Percentiles rank a stretch among this genome's conserved stretches.
Conservation (phyloP, 768 basidiomycete species). For the Artomyces pyxidatus region DNA sequence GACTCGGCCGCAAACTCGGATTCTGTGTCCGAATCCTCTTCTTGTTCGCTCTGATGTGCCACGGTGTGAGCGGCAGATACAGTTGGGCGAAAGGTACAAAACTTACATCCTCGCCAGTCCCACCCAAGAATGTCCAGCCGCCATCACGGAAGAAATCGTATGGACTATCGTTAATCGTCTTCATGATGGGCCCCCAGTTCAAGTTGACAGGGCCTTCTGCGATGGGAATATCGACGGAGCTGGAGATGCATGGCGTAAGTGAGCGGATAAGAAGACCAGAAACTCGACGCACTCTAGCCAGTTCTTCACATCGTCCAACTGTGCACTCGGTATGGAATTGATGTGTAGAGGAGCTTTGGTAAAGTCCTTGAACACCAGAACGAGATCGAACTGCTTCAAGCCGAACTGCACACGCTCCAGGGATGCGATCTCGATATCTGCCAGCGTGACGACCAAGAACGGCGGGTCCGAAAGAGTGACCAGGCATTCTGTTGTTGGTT, state of each 20-base stretch:
- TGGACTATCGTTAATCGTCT: slow-evolving; percentile 93
- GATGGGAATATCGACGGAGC: slow-evolving; percentile 94
- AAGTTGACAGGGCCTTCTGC: slow-evolving; percentile 95
- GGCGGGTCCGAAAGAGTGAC: slow-evolving; percentile 93
- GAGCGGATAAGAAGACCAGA: neutral
- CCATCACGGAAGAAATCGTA: slow-evolving; percentile 92
- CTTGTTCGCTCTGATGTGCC: slow-evolving; percentile 40
- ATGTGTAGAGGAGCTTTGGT: slow-evolving; percentile 88
- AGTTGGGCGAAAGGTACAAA: no score
- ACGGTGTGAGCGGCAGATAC: neutral
- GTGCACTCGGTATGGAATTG: slow-evolving; percentile 86
- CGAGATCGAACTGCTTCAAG: slow-evolving; percentile 93
- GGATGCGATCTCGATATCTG: slow-evolving; percentile 94
- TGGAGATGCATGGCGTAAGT: slow-evolving; percentile 24
- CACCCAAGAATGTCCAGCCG: slow-evolving; percentile 91
- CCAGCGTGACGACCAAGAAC: slow-evolving; percentile 90
- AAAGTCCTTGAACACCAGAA: slow-evolving; percentile 97
- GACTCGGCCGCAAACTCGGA: slow-evolving; percentile 45
- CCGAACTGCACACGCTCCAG: slow-evolving; percentile 95
- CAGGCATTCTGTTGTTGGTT: slow-evolving; percentile 95
- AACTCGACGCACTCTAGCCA: slow-evolving; percentile 85
- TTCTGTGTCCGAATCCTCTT: slow-evolving; percentile 59
- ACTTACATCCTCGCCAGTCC: slow-evolving; percentile 41
- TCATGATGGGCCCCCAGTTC: slow-evolving; percentile 99
- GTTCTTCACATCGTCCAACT: slow-evolving; percentile 96